Evolutionary conservation across 2,329 filamentous ascomycete genomes (phyloP).

Genomic region (Aspergillus sp.): DNA sequence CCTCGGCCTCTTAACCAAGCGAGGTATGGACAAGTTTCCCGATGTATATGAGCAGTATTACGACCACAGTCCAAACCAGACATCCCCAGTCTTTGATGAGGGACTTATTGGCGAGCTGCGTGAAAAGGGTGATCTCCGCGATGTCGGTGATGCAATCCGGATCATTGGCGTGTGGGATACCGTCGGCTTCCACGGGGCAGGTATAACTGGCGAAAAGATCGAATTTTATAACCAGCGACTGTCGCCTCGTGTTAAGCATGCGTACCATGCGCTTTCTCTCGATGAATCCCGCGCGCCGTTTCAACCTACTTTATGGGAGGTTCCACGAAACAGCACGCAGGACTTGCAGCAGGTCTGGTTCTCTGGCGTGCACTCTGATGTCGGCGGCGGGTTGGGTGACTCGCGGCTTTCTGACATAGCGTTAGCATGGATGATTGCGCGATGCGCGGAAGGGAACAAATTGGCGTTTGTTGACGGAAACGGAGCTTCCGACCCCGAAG

Average conservation of each 20-base stretch:
- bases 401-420: conserved; percentile 47
- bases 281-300: conserved; percentile 43
- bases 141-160: conserved; percentile 18
- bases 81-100: background rate
- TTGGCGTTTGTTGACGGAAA: conserved; percentile 16
- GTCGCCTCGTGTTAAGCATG: conserved; percentile 37
- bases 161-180: conserved; percentile 48
- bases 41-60: conserved; percentile 24
- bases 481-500: background rate
- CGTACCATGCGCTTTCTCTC: conserved; percentile 45
- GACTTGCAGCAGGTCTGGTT: conserved; percentile 49
- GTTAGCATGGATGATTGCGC: conserved; percentile 58
- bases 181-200: conserved; percentile 30
- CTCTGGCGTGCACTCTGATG: conserved; percentile 45
- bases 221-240: conserved; percentile 42
- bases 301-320: conserved; percentile 38
- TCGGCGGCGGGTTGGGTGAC: conserved; percentile 47
- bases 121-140: conserved; percentile 10
- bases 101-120: background rate
- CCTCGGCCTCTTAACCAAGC: conserved; percentile 44
- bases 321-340: conserved; percentile 8
- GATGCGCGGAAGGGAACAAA: conserved; percentile 28
- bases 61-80: background rate
- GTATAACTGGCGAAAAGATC: conserved; percentile 17
- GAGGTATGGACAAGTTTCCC: conserved; percentile 25